Evolutionary conservation across 2,329 filamentous ascomycete species (phyloP), one percentile per base, ranked within the genome.

Genomic region (Fusarium fracticaudum): DNA sequence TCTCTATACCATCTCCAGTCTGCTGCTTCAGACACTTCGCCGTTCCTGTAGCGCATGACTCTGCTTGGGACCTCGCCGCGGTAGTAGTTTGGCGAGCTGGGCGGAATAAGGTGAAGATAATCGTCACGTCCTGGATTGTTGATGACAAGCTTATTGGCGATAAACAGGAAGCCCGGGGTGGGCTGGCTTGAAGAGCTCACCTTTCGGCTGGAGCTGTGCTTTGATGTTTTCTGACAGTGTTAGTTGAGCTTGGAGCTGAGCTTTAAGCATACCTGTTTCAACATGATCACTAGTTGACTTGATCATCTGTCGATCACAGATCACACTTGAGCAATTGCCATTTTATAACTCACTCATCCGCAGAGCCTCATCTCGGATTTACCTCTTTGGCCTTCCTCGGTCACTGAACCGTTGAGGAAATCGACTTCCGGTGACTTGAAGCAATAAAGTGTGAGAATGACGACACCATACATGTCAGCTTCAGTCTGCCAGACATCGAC

Each of bases 41-140:
- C 83, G 47, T 80, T 63, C 0, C 53, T 18, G 64, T 84, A 85
- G 22, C 81, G 77, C 79, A 85, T 83, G 6, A 85, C 82, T 14
- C 26, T 63, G 40, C 83, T 83, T 7, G 62, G 29, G 1, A 51
- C 44, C 63, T 85, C 84, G 1, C 41, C 22, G 0, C 12, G 29
- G 58, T 84, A 85, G 4, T 65, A 64, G 1, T 13, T 20, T 2
- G 76, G 64, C 1, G 11, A 29, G 9, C 3, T 48, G 0, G 83
- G 84, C 1, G 84, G 84, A 8, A 82, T 57, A 2, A 31, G 59
- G 43, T 84, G 83, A n/a, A 60, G 48, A 22, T 73, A 69, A 1
- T 43, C 29, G 8, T 76, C 58, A 6, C 26, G 14, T 0, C 51
- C 60, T 12, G 73, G 74, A 11, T 53, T 51, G 12, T 74, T 48